phyloP scores from a whole-genome alignment of 352 stramenopile genomes.

The Blastocystis sp. region DNA sequence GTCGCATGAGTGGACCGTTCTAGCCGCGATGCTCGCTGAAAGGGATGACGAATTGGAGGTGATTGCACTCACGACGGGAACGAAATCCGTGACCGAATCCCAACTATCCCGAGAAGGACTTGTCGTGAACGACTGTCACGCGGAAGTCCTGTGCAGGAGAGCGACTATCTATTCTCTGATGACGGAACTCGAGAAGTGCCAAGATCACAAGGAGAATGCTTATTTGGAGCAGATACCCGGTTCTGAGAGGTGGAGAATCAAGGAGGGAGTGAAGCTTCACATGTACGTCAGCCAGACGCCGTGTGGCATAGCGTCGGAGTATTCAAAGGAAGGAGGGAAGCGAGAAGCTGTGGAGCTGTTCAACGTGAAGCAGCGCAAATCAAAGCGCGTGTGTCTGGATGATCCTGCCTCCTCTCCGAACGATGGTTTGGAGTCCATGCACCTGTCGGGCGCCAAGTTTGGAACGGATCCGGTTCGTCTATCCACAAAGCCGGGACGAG shows the following conservation, averaged over 20 bases:
- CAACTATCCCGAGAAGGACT: slow-evolving; percentile 9
- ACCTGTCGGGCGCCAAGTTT: slow-evolving; percentile 50
- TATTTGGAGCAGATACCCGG: neutral
- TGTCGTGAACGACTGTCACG: slow-evolving; percentile 64
- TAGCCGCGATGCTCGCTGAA: slow-evolving; percentile 20
- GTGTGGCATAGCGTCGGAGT: slow-evolving; percentile 45
- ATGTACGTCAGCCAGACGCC: slow-evolving; percentile 66
- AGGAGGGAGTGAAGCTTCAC: neutral
- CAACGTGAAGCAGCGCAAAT: slow-evolving; percentile 30
- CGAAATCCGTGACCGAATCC: slow-evolving; percentile 22
- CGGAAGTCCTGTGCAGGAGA: slow-evolving; percentile 43
- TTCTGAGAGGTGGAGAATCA: neutral
- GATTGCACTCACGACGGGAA: slow-evolving; percentile 44
- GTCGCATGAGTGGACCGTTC: slow-evolving; percentile 52
- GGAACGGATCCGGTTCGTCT: neutral
- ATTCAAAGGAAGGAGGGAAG: slow-evolving; percentile 26
- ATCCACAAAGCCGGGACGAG: slow-evolving; percentile 57
- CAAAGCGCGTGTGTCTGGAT: slow-evolving; percentile 23
- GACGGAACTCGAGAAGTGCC: neutral
- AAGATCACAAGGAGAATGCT: neutral
- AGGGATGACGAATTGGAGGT: neutral
- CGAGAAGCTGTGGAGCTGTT: slow-evolving; percentile 5
- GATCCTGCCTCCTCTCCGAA: neutral
- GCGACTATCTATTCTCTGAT: slow-evolving; percentile 24
- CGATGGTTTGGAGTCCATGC: neutral